Evolutionary conservation across 305 asterid species (phyloP), one percentile per base, ranked within the genome.

Genomic region (Fraxinus latifolia): DNA sequence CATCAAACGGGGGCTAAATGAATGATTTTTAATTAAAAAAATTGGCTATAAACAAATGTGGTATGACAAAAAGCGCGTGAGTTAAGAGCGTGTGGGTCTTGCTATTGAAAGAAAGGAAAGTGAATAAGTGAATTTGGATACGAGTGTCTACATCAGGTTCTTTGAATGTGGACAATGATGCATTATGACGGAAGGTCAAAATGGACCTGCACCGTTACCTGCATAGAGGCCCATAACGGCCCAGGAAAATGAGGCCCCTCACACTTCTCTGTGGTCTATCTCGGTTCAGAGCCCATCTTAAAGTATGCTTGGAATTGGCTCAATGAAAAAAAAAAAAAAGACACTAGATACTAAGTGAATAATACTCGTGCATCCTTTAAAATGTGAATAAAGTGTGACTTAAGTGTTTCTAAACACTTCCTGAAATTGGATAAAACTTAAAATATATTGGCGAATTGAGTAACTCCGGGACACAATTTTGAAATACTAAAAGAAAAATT

Each of bases 121-220:
- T 65, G 73, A 65, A 65, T 65, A 23, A 65, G 34, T 65, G 73
- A 65, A 65, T 65, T 65, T 65, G 73, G 73, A 25, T 65, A 25
- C 73, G 6, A 65, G 73, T 11, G 73, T 65, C 73, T 23, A 65
- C 73, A 25, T 65, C 15, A 23, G 17, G 73, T 25, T 23, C 73
- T 3, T 65, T 65, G 73, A 65, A 65, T 65, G 34, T 65, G 73
- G 73, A 25, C 73, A 25, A 65, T 3, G 6, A 5, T 17, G 65
- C 65, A 55, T 17, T 5, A 55, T 5, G 67, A 23, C 34, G 33
- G n/a, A 7, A 25, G 73, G 73, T 25, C 73, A 23, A 25, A 65
- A 65, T 65, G 73, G 25, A 19, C 27, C 25, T 17, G 67, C 11
- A 23, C 60, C 60, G 19, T 50, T n/a, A 50, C 9, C 33, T 4